phyloP scores from a whole-genome alignment of 768 basidiomycete species.

The Terana coerulea region DNA sequence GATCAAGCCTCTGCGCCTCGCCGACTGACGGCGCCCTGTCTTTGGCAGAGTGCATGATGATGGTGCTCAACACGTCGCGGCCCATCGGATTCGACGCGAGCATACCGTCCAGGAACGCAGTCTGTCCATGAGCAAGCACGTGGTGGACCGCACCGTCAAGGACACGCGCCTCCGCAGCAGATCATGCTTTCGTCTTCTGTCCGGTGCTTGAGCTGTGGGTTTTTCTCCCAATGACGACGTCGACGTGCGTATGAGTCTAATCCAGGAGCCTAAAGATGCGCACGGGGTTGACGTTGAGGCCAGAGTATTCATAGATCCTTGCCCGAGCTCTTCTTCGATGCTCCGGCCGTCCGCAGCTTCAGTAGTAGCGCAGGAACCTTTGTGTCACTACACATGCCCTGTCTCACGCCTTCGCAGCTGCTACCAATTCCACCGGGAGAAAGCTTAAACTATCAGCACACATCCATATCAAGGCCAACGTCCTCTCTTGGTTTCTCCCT shows the following conservation, averaged over 20 bases:
- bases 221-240: conserved; percentile 82
- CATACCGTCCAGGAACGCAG: conserved; percentile 83
- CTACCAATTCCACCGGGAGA: too few species aligned
- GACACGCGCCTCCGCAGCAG: conserved; percentile 63
- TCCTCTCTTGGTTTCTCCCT: too few species aligned
- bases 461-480: too few species aligned
- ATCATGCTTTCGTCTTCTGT: conserved; percentile 61
- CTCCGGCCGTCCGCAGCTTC: too few species aligned
- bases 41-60: conserved; percentile 39
- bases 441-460: too few species aligned
- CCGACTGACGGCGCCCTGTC: conserved; percentile 24
- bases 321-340: too few species aligned
- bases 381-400: too few species aligned
- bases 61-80: conserved; percentile 67
- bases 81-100: conserved; percentile 58
- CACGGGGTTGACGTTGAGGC: conserved; percentile 89
- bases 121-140: conserved; percentile 86
- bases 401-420: too few species aligned
- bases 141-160: conserved; percentile 82
- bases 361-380: too few species aligned
- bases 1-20: conserved; percentile 17
- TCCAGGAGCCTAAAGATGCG: conserved; percentile 90
- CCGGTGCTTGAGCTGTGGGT: conserved; percentile 34
- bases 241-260: conserved; percentile 81
- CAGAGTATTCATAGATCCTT: too few species aligned